phyloP scores from a whole-genome alignment of 164 flowering plant genomes.

The Aristolochia fimbriata region DNA sequence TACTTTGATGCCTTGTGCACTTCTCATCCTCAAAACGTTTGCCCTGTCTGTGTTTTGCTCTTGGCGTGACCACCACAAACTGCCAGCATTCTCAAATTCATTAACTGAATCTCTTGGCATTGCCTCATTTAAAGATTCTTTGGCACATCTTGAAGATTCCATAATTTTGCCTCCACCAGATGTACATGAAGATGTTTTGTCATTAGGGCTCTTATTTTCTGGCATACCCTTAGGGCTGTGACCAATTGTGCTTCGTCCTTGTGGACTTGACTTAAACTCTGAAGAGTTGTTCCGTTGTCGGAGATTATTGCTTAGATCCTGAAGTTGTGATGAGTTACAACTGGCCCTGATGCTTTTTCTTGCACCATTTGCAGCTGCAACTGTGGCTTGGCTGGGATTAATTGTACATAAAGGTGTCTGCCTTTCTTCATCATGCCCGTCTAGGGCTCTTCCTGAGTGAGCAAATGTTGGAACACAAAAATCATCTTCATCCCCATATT shows the following conservation, averaged over 20 bases:
- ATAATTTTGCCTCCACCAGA: conserved; percentile 17
- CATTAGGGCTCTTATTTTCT: conserved; percentile 9
- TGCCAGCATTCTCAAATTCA: conserved; percentile 13
- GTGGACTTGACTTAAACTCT: conserved; percentile 11
- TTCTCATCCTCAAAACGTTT: conserved; percentile 13
- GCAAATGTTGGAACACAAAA: conserved; percentile 54
- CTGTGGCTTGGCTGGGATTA: conserved; percentile 10
- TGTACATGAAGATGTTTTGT: conserved; percentile 15
- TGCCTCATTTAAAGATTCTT: conserved; percentile 12
- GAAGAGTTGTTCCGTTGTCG: conserved; percentile 3
- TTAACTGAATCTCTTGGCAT: conserved; percentile 5
- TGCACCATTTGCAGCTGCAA: conserved; percentile 3
- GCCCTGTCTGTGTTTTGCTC: conserved; percentile 18
- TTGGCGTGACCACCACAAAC: conserved; percentile 11
- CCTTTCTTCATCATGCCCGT: conserved; percentile 14
- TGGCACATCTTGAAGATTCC: conserved; percentile 15
- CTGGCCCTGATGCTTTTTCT: conserved; percentile 1
- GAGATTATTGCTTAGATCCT: not conserved
- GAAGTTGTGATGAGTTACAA: no score
- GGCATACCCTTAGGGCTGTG: conserved; percentile 12
- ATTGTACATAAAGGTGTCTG: conserved; percentile 13
- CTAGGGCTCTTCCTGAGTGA: conserved; percentile 17
- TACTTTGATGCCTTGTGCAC: conserved; percentile 8
- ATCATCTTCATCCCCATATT: conserved; percentile 52
- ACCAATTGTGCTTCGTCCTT: conserved; percentile 13